Evolutionary conservation across 495 filamentous ascomycete genomes (phyloP), one percentile per base, ranked within the genome.

Genomic region (Neurospora sp.): DNA sequence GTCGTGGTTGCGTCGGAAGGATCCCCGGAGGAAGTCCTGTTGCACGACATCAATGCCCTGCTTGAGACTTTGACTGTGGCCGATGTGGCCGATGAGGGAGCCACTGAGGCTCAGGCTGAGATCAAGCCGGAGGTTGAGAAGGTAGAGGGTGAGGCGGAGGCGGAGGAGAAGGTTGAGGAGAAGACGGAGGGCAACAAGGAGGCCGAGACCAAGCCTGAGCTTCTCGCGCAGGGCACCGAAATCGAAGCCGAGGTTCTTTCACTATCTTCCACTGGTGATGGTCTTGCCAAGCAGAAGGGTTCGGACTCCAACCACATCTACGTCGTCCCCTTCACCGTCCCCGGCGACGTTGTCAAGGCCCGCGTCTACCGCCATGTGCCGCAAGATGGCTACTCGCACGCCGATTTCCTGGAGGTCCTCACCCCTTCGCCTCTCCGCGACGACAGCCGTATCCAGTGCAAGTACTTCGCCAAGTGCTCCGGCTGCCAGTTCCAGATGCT

Each of bases 401-500:
- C 93, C 69, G 94, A 98, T 80, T 93, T 97, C 73, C 70, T 98
- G 76, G 89, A 88, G 27, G 90, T 98, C 18, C 82, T 92, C 40
- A 86, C 85, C 65, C 89, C 96, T 0, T 93, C 93, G 0, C 87
- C 89, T 1, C 83, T 90, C 45, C 90, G 96, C 75, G 89, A 98
- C 74, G 93, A 97, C 78, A 86, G 83, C 61, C 85, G 89, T 2
- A 87, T 97, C 76, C 82, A 85, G 61, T 99, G 96, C 85, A 84
- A 87, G 75, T 98, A 98, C 83, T 99, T 99, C 78, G 82, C 87
- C 40, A 88, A 85, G 70, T 99, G 96, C 80, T 93, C 92, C 0
- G 96, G 96, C 5, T 99, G 96, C 78, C 96, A 98, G 83, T 93
- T 98, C 79, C 96, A 99, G 81, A 97, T 98, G 93, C 88, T 99